Base-by-base conservation (phyloP, 2,329 filamentous ascomycete species). In the Aplosporella prunicola region DNA sequence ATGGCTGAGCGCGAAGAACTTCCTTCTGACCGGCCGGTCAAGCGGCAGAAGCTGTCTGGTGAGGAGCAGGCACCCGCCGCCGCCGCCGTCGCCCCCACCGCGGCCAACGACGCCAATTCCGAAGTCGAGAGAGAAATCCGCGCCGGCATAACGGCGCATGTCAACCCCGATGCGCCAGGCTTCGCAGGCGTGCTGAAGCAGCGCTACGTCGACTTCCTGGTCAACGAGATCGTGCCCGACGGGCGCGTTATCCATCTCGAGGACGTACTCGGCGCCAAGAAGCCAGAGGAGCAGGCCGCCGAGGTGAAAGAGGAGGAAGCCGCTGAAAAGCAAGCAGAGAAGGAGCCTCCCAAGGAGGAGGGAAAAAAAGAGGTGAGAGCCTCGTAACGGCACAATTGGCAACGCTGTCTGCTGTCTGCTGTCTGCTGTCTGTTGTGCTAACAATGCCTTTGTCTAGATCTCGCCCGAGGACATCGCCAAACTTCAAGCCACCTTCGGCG, bases 151-250 rank as follows among this genome's bases (percentile, higher is more conserved):
- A 73, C 71, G 7, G 68, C 74, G 45, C 82, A 74, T 53, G 72
- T 81, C 11, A 74, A 68, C 30, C 60, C 67, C 1, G 57, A 69
- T n/a, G 66, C 70, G 20, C 58, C 66, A 39, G 74, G 76, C 1
- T 83, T 83, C 46, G 58, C 62, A 10, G 80, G 78, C 13, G 64
- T 78, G 10, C 51, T 84, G 51, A 85, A 85, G 66, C 77, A 14
- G 39, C 76, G 85, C 47, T 95, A 88, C 59, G 89, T 87, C 4
- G 88, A 95, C 57, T 95, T 95, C 51, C 68, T 91, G 48, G 88
- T 95, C 49, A 88, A 93, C 53, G 88, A 95, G 60, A 89, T 95
- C 44, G 66, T 74, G 14, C 77, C 79, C 20, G 74, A 81, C 51
- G 87, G 87, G 11, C 62, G 77, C 37, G 83, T 93, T 10, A 58